Base-by-base conservation (phyloP, 2,329 filamentous ascomycete genomes). In the Exophiala aquamarina region DNA sequence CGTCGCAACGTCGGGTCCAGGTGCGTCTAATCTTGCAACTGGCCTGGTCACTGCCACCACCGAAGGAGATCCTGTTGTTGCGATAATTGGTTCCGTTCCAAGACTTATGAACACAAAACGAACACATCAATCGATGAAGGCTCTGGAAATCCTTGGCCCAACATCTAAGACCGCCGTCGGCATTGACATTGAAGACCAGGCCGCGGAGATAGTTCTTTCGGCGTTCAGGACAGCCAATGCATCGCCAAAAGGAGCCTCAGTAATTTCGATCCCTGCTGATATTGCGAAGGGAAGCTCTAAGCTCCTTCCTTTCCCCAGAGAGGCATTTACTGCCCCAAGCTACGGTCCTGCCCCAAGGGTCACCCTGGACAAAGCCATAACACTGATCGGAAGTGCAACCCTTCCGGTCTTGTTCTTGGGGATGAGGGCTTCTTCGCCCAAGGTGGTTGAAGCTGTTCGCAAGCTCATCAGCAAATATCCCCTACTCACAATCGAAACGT, bases 401-500 rank as follows among this genome's bases (percentile, higher is more conserved):
- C 62, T 66, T 36, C 73, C 73, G 1, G 70, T 75, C 1, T 58
- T 76, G 2, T 74, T 74, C 54, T 65, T 76, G 2, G 73, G 73
- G 3, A 67, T 71, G 56, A 58, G 73, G 37, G 70, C 71, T 3
- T 67, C 69, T 5, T 67, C 66, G 39, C 59, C 64, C 7, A 58
- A 63, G 9, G 69, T 73, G 4, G 70, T 75, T 3, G 59, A 54
- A 1, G 68, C 68, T 1, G 67, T 75, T 8, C 71, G 70, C 8
- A 58, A 63, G 0, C 68, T 75, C 39, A 63, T 75, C 7, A 56
- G 58, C 6, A 68, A 66, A 37, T 65, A 68, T 51, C 69, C 69
- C 1, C 64, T 75, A 6, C 70, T 72, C 1, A 71, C 74, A 2
- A 65, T 76, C n/a, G 73, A 76, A 59, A 76, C 73, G 0, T 76